Evolutionary conservation across 2,329 filamentous ascomycete species (phyloP).

Genomic region (Beauveria sp.): DNA sequence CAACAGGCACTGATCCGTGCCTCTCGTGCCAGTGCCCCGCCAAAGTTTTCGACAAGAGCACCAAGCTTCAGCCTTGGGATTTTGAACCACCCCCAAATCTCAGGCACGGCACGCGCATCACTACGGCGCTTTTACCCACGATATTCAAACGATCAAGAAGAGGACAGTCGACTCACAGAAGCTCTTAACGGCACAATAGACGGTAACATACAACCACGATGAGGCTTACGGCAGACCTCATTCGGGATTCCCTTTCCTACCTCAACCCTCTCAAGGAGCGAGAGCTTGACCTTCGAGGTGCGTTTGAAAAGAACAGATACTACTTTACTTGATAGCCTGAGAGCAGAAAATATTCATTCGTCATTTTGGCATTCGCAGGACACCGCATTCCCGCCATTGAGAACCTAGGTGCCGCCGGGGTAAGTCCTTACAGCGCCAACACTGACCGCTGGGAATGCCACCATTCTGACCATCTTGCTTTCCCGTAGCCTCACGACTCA

Average conservation of each 20-base stretch:
- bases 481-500: slow-evolving; percentile 73
- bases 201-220: slow-evolving; percentile 42
- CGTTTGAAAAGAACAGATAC: slow-evolving; percentile 93
- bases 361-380: slow-evolving; percentile 59
- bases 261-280: slow-evolving; percentile 98
- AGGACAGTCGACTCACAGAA: background rate
- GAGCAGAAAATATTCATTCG: slow-evolving; percentile 76
- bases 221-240: slow-evolving; percentile 93
- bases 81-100: background rate
- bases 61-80: background rate
- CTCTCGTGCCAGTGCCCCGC: background rate
- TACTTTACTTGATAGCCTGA: slow-evolving; percentile 58
- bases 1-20: background rate
- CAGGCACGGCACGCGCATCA: background rate
- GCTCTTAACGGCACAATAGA: background rate
- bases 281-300: slow-evolving; percentile 98
- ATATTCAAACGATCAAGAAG: background rate
- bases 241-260: slow-evolving; percentile 91
- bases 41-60: slow-evolving; percentile 4
- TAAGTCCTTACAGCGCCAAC: slow-evolving; percentile 38
- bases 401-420: slow-evolving; percentile 90
- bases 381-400: slow-evolving; percentile 97
- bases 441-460: background rate
- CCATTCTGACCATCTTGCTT: slow-evolving; percentile 8
- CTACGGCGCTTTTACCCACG: background rate